phyloP scores from a whole-genome alignment of 345 rosid species.

The Durio zibethinus region DNA sequence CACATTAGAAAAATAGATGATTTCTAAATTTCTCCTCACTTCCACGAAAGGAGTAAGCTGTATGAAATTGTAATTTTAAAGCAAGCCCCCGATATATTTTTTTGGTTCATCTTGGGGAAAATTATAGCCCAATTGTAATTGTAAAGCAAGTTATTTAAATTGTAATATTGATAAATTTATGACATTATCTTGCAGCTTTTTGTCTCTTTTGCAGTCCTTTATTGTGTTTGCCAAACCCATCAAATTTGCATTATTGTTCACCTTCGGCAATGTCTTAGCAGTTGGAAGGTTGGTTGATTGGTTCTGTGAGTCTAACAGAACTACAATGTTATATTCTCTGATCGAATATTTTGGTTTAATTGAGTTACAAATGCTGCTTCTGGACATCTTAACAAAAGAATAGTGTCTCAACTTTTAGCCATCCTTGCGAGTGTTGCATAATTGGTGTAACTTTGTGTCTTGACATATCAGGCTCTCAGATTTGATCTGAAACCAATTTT shows the following conservation, averaged over 20 bases:
- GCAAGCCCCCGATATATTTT: background rate
- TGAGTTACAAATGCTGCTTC: background rate
- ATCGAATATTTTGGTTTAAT: background rate
- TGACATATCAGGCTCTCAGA: background rate
- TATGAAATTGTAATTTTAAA: background rate
- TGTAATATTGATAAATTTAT: background rate
- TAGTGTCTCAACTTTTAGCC: background rate
- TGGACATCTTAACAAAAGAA: background rate
- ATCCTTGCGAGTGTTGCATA: background rate
- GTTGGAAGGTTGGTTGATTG: constrained; percentile 70
- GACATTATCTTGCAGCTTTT: background rate
- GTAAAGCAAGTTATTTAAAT: background rate
- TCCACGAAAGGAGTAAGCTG: background rate
- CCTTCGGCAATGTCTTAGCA: constrained; percentile 82
- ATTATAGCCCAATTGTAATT: background rate
- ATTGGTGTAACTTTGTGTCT: background rate
- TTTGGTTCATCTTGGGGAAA: constrained; percentile 1
- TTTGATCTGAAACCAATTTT: background rate
- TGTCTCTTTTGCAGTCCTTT: constrained; percentile 58
- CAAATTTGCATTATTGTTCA: constrained; percentile 86
- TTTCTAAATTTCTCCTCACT: background rate
- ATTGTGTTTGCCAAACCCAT: constrained; percentile 74
- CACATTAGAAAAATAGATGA: background rate
- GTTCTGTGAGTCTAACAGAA: background rate
- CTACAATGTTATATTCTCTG: background rate